Conservation (phyloP, 2,329 filamentous ascomycete genomes). For the Pseudogymnoascus sp. region DNA sequence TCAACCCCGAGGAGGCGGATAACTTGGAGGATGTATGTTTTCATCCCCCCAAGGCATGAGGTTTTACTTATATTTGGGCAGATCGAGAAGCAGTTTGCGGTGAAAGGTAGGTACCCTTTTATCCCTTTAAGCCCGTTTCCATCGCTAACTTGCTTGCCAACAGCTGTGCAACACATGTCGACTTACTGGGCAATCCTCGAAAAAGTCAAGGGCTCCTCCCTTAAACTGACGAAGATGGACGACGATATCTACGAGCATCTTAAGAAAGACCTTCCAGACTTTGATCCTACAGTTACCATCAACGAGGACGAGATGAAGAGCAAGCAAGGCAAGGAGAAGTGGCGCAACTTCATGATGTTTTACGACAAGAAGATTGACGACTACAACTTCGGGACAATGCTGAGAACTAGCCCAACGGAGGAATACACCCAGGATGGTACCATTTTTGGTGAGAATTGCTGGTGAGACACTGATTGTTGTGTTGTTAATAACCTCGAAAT, state of each 20-base stretch:
- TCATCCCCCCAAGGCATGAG: slow-evolving; percentile 7
- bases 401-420: slow-evolving; percentile 66
- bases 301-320: slow-evolving; percentile 97
- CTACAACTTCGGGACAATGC: slow-evolving; percentile 95
- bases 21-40: slow-evolving; percentile 60
- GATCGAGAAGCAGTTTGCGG: slow-evolving; percentile 99
- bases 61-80: slow-evolving; percentile 32
- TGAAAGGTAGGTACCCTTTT: slow-evolving; percentile 59
- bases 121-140: neutral
- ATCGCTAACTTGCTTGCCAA: neutral
- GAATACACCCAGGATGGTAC: slow-evolving; percentile 87
- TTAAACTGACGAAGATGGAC: slow-evolving; percentile 89
- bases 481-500: slow-evolving; percentile 12
- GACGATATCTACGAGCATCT: slow-evolving; percentile 92
- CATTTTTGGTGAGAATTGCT: slow-evolving; percentile 69
- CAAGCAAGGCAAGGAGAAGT: slow-evolving; percentile 86
- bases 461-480: neutral
- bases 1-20: slow-evolving; percentile 56
- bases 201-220: slow-evolving; percentile 76
- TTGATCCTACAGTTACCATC: slow-evolving; percentile 72
- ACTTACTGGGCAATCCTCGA: slow-evolving; percentile 97
- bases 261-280: slow-evolving; percentile 81
- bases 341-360: slow-evolving; percentile 86
- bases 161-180: slow-evolving; percentile 86
- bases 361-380: slow-evolving; percentile 96